Percentiles rank a stretch among this genome's conserved stretches.
Conservation (phyloP, 441 rosid genomes). For the Arabidopsis lyrata region DNA sequence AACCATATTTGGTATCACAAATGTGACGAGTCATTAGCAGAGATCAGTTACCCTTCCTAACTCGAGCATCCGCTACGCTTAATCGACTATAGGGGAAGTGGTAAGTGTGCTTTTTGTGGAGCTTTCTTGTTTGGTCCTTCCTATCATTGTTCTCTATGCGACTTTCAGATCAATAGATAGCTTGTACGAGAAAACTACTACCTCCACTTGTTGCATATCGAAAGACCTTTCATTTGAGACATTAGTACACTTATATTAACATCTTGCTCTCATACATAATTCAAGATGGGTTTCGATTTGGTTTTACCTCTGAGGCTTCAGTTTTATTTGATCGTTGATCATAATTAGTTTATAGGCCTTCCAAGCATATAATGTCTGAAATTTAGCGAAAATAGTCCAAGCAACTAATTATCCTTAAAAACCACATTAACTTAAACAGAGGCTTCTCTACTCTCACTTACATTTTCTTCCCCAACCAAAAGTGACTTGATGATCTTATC, state of each 20-base stretch:
- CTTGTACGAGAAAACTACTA: not conserved
- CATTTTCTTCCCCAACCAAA: conserved; percentile 26
- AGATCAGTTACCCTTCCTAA: not conserved
- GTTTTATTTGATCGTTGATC: not conserved
- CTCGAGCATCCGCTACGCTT: conserved; percentile 7
- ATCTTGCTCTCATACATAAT: not conserved
- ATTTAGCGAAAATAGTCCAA: not conserved
- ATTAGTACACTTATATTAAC: not conserved
- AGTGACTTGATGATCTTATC: conserved; percentile 52
- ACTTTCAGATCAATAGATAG: not conserved
- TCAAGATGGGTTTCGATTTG: not conserved
- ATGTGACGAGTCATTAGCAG: not conserved
- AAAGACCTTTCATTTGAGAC: not conserved
- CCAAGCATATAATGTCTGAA: conserved; percentile 5
- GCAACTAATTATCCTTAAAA: not conserved
- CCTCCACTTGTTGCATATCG: no score
- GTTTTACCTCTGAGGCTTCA: not conserved
- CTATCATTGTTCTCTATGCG: conserved; percentile 2
- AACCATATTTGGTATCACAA: conserved; percentile 3
- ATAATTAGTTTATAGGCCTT: not conserved
- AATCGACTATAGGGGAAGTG: not conserved
- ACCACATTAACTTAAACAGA: not conserved
- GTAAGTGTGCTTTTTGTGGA: conserved; percentile 13
- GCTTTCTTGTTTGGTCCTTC: conserved; percentile 15
- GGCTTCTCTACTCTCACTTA: conserved; percentile 2